phyloP scores from a whole-genome alignment of 495 filamentous ascomycete genomes.

The Daldinia decipiens region DNA sequence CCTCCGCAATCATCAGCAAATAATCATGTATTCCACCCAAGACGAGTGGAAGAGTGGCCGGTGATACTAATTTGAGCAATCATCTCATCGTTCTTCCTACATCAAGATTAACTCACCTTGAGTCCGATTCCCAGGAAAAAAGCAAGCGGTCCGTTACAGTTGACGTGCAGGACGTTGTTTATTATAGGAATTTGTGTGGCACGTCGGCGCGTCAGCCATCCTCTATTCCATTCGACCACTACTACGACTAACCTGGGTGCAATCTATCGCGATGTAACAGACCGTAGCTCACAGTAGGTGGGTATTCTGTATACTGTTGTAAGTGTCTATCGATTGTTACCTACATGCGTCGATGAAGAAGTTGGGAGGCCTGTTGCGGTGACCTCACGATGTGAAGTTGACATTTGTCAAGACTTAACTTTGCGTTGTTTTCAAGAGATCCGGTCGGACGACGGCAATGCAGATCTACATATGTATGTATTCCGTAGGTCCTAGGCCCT shows the following conservation, averaged over 20 bases:
- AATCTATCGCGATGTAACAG: conserved; percentile 41
- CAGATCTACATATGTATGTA: conserved; percentile 38
- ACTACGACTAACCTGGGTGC: conserved; percentile 21
- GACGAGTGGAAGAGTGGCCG: neutral
- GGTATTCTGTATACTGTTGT: conserved; percentile 14
- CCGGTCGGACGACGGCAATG: conserved; percentile 31
- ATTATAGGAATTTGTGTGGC: conserved; percentile 16
- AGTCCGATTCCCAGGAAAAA: conserved; percentile 13
- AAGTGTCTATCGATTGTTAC: conserved; percentile 8
- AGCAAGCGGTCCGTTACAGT: conserved; percentile 25
- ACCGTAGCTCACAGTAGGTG: conserved; percentile 1
- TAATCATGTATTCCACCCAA: conserved; percentile 4
- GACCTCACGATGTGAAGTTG: conserved; percentile 30
- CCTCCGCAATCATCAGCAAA: conserved; percentile 17
- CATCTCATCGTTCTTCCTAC: conserved; percentile 15
- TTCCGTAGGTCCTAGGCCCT: conserved; percentile 23
- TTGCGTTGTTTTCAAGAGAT: conserved; percentile 36
- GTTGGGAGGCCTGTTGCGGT: conserved; percentile 18
- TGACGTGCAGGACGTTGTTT: conserved; percentile 17
- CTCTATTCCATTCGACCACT: conserved; percentile 36
- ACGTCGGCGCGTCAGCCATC: conserved; percentile 29
- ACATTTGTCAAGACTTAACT: conserved; percentile 17
- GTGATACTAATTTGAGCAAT: conserved; percentile 29
- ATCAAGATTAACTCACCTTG: conserved; percentile 27
- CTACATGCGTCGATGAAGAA: conserved; percentile 15